Base-by-base conservation (phyloP, 75 land plant species). In the Larix kaempferi region DNA sequence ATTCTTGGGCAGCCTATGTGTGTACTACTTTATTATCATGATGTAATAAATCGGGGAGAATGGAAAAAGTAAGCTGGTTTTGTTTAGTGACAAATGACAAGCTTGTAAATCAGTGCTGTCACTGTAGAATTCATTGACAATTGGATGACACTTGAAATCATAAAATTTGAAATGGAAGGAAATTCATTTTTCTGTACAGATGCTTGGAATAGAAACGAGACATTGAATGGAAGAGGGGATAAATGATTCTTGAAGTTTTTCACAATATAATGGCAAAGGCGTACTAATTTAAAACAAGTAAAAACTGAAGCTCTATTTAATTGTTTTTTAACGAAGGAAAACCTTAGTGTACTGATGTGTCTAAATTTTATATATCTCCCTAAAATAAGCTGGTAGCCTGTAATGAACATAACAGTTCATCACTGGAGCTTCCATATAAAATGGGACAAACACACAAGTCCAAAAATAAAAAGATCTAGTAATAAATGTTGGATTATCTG, bases 1-100 rank as follows among this genome's bases (percentile, higher is more conserved):
- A 96, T 96, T 57, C 83, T 96, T 37, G 99, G 99, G n/a, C 99
- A 96, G 73, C 99, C 99, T 11, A 96, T 94, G 92, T 89, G 91
- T 76, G 82, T 96, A 55, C 93, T 96, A 54, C 88, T 96, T 2
- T 96, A 96, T 75, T 96, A 96, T 76, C 99, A 96, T 79, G 99
- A 96, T 75, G 75, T 93, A 73, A 89, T 96, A 82, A 94, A 96
- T 67, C 77, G 80, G 71, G 86, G 76, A 74, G 88, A 62, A 65
- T 54, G 57, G 74, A 59, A 10, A 49, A 69, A 69, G 73, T 69
- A 21, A 69, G 49, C 23, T 69, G 73, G 6, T 69, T 41, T 17
- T 65, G 41, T 69, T 69, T 29, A 69, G 73, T 39, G n/a, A 69
- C 52, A 69, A 41, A 41, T n/a, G 12, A 23, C 14, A 69, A 69